Percentiles rank a stretch among this genome's conserved stretches.
These are phyloP conservation scores for Striga hermonthica DNA, from an alignment of 305 asterid genomes.

Conservation along the genomic window DNA sequence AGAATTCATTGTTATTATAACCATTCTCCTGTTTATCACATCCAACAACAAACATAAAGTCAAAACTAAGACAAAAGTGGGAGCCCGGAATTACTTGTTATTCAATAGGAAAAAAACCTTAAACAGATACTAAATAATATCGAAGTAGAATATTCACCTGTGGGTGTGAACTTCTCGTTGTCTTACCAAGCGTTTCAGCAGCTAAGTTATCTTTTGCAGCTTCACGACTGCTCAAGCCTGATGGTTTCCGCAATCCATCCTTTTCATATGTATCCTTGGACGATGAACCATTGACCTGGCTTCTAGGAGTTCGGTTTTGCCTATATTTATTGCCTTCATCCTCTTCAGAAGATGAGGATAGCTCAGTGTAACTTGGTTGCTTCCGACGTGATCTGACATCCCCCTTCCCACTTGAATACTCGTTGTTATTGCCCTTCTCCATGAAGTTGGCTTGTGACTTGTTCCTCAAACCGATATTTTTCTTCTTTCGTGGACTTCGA, in stretches of 20 bases:
- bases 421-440: constrained; percentile 39
- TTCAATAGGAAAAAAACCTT: background rate
- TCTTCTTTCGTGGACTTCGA: constrained; percentile 34
- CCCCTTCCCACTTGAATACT: constrained; percentile 40
- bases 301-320: constrained; percentile 35
- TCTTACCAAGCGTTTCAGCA: constrained; percentile 36
- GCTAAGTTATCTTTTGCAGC: constrained; percentile 35
- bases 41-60: constrained; percentile 28
- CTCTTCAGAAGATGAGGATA: constrained; percentile 49
- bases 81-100: background rate
- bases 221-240: constrained; percentile 35
- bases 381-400: constrained; percentile 41
- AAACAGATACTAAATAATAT: background rate
- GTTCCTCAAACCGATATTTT: constrained; percentile 32
- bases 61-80: background rate
- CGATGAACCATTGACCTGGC: constrained; percentile 33
- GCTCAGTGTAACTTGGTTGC: constrained; percentile 35
- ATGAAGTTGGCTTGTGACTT: constrained; percentile 39
- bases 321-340: constrained; percentile 48
- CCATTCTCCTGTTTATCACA: constrained; percentile 43
- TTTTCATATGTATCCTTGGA: constrained; percentile 31
- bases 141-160: constrained; percentile 41
- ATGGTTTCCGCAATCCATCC: constrained; percentile 38
- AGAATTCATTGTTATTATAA: constrained; percentile 25
- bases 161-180: constrained; percentile 38